phyloP scores from a whole-genome alignment of 1,284 basidiomycete genomes.

The Gomphus bonarii region DNA sequence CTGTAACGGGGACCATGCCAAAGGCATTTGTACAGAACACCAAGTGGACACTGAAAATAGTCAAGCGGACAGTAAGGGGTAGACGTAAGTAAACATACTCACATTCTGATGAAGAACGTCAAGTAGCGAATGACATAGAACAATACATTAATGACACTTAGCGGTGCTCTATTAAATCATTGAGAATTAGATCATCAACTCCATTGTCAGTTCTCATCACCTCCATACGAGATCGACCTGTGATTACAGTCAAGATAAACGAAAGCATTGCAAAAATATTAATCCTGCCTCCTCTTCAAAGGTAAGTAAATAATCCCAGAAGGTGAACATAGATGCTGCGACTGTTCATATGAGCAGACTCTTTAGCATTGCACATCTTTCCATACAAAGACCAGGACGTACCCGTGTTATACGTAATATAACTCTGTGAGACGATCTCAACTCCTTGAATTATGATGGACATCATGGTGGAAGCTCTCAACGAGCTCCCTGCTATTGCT shows the following conservation, averaged over 20 bases:
- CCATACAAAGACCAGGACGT: too few species aligned
- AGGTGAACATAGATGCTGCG: slow-evolving; percentile 7
- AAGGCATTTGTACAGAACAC: slow-evolving; percentile 5
- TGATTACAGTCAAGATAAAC: neutral
- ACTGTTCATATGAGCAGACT: too few species aligned
- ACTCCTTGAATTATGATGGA: slow-evolving; percentile 2
- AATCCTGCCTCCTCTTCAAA: slow-evolving; percentile 3
- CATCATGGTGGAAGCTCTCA: neutral
- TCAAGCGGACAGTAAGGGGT: neutral
- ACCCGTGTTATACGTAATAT: slow-evolving; percentile 7
- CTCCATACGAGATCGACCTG: slow-evolving; percentile 8
- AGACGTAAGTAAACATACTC: neutral
- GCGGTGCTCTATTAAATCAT: neutral
- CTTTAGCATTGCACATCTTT: too few species aligned
- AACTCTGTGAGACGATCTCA: slow-evolving; percentile 1
- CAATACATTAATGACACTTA: neutral
- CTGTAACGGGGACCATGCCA: neutral
- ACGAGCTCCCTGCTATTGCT: neutral
- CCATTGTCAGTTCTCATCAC: neutral
- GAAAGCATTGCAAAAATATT: neutral
- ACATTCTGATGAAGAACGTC: slow-evolving; percentile 7
- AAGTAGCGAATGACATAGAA: slow-evolving; percentile 10
- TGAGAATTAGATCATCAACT: neutral
- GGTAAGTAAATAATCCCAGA: slow-evolving; percentile 9
- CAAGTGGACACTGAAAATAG: neutral